These are phyloP conservation scores for Metschnikowia gelsemii DNA, from an alignment of 805 yeast genomes.

Conservation along the genomic window DNA sequence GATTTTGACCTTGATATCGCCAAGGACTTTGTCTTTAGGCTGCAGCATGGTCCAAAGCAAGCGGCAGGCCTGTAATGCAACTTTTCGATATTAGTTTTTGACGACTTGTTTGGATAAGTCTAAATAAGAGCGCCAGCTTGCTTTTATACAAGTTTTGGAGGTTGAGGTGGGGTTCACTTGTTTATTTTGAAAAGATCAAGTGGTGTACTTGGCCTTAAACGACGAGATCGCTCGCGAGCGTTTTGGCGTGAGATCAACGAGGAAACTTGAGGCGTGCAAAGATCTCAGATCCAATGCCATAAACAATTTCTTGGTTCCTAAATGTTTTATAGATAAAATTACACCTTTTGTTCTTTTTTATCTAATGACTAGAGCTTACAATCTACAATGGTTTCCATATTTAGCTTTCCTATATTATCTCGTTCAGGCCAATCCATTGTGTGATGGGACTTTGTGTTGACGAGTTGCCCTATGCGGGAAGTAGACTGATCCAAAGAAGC, in stretches of 20 bases:
- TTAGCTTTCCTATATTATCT: background rate
- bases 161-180: background rate
- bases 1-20: slow-evolving; percentile 80
- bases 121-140: no score
- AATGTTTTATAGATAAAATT: no score
- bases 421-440: background rate
- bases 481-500: slow-evolving; percentile 1
- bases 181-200: background rate
- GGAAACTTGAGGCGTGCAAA: background rate
- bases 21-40: slow-evolving; percentile 35
- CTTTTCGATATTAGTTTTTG: no score
- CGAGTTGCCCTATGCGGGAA: slow-evolving; percentile 16
- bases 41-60: slow-evolving; percentile 15
- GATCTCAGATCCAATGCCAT: no score
- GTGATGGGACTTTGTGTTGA: slow-evolving; percentile 15
- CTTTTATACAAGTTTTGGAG: background rate
- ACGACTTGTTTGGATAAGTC: no score
- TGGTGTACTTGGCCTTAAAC: background rate
- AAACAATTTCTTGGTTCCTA: no score
- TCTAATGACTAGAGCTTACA: no score
- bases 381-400: background rate
- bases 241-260: background rate
- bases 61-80: no score
- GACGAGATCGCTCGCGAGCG: background rate
- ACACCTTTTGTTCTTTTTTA: no score